Evolutionary conservation across 805 yeast species (phyloP), one percentile per base, ranked within the genome.

Genomic region (Candida sakaeoensis): DNA sequence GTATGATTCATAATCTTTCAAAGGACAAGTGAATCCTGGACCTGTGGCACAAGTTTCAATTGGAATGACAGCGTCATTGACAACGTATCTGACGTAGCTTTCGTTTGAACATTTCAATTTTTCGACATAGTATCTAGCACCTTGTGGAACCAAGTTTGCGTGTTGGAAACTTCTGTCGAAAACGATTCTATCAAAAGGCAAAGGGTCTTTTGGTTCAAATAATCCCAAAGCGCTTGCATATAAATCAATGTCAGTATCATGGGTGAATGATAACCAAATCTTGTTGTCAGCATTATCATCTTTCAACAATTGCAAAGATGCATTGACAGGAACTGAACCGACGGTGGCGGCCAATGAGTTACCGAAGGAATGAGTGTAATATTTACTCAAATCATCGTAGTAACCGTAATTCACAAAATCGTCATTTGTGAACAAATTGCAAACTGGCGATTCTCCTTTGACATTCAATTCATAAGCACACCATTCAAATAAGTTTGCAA

Each of bases 401-500:
- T 84, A 85, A 40, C 79, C 80, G 48, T 71, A 74, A 15, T 71
- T 74, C 39, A 79, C 58, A 69, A 79, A 79, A 43, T 84, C 88
- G 12, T 77, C 76, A 48, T 66, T 68, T 22, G 85, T 79, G 58
- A 85, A 76, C 27, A 80, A 66, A 29, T 70, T 68, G 60, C 91
- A 85, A 44, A 83, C 75, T 17, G 71, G 68, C 14, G 88, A 80
- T 39, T 61, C 53, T 8, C 90, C 90, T 37, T 67, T 67, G 9
- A 77, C 82, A 41, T 83, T 84, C 32, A 82, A 61, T 57, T 85
- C 93, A 55, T 71, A 85, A 3, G 85, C 86, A 59, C 93, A 85
- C 60, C 79, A 71, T 6, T 68, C 64, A 50, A 81, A 77, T 46
- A 83, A 48, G 15, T 55, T 60, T 33, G 52, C 57, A 16, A 77